Evolutionary conservation across 352 stramenopile species (phyloP).

Genomic region (Pythium guiyangense): DNA sequence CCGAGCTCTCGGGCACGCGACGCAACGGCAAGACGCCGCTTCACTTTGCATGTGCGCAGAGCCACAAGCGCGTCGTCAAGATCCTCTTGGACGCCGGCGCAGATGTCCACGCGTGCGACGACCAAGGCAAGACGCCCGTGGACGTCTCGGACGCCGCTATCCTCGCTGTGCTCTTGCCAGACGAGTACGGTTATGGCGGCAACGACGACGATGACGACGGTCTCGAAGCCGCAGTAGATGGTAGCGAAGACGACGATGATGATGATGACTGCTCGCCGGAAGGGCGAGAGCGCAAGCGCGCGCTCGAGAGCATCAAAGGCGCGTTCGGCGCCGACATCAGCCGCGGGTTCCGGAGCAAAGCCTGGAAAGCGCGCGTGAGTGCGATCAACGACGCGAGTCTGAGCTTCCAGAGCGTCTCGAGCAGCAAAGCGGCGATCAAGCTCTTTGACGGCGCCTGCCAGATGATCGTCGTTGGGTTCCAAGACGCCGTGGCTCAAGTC

Average conservation of each 20-base stretch:
- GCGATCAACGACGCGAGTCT: slow-evolving; percentile 53
- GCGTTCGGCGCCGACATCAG: slow-evolving; percentile 54
- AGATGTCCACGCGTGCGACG: slow-evolving; percentile 57
- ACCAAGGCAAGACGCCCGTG: slow-evolving; percentile 50
- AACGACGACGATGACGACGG: slow-evolving; percentile 20
- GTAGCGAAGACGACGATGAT: slow-evolving; percentile 20
- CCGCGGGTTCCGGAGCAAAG: slow-evolving; percentile 42
- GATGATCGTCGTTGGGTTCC: slow-evolving; percentile 48
- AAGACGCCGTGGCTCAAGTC: slow-evolving; percentile 68
- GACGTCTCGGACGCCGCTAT: slow-evolving; percentile 52
- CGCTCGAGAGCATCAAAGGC: slow-evolving; percentile 26
- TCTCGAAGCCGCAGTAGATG: slow-evolving; percentile 18
- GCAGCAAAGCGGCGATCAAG: slow-evolving; percentile 31
- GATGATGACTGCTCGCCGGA: slow-evolving; percentile 31
- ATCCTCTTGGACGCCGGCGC: slow-evolving; percentile 66
- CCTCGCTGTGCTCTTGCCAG: slow-evolving; percentile 41
- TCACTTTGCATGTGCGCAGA: slow-evolving; percentile 64
- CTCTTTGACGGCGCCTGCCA: slow-evolving; percentile 62
- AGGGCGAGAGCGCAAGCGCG: neutral
- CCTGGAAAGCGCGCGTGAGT: slow-evolving; percentile 51
- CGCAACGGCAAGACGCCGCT: slow-evolving; percentile 73
- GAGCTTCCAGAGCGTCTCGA: slow-evolving; percentile 40
- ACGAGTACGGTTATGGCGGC: slow-evolving; percentile 24
- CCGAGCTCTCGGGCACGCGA: slow-evolving; percentile 52
- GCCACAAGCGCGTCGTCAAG: slow-evolving; percentile 54